These are phyloP conservation scores for Fistulinella prunicolor DNA, from an alignment of 768 basidiomycete species.

Conservation along the genomic window DNA sequence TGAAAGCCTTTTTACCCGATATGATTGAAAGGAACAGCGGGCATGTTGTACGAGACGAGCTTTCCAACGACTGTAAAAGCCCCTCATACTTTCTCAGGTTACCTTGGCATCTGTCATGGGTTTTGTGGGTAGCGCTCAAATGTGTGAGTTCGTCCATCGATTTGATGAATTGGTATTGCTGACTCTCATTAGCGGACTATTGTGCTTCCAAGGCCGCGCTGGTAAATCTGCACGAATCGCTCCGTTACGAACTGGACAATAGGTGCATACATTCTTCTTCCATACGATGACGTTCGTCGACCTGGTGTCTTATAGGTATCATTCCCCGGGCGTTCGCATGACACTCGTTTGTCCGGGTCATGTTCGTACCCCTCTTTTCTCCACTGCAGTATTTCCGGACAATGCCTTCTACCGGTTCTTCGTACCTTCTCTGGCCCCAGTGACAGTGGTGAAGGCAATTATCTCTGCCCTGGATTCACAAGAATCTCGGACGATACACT, in stretches of 20 bases:
- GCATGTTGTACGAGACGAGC: conserved; percentile 66
- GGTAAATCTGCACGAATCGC: conserved; percentile 73
- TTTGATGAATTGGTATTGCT: conserved; percentile 1
- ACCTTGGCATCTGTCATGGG: conserved; percentile 77
- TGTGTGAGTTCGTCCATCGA: conserved; percentile 50
- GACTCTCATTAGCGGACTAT: conserved; percentile 69
- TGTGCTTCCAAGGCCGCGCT: conserved; percentile 91
- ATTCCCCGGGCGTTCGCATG: conserved; percentile 76
- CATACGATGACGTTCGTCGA: not conserved
- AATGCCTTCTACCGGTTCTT: conserved; percentile 64
- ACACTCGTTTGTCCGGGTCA: conserved; percentile 84
- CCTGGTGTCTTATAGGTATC: conserved; percentile 46
- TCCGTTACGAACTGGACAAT: conserved; percentile 86
- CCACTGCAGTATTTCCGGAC: conserved; percentile 48
- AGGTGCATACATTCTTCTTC: conserved; percentile 40
- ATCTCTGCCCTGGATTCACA: conserved; percentile 80
- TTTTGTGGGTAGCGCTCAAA: conserved; percentile 65
- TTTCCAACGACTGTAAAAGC: not conserved
- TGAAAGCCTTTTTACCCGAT: conserved; percentile 89
- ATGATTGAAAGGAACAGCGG: conserved; percentile 78
- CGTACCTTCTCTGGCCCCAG: conserved; percentile 68
- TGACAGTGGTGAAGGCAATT: conserved; percentile 75
- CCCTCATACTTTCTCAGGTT: conserved; percentile 45
- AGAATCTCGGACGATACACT: conserved; percentile 63
- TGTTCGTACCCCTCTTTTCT: conserved; percentile 77